Evolutionary conservation across 768 basidiomycete species (phyloP).

Genomic region (Cystobasidium onofrii): DNA sequence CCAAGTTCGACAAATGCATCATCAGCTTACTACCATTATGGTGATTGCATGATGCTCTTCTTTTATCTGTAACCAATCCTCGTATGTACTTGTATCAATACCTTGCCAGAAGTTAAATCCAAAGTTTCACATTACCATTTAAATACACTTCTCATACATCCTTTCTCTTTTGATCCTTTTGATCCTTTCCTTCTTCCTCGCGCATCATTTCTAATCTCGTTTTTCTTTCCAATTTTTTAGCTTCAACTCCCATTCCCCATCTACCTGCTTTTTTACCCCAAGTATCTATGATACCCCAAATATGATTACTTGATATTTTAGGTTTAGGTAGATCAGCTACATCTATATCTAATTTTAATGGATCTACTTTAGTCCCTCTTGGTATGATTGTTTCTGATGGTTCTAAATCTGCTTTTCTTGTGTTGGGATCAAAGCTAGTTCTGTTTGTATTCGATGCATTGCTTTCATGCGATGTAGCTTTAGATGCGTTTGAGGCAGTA

Average conservation of each 20-base stretch:
- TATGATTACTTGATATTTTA: slow-evolving; percentile 21
- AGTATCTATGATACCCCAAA: slow-evolving; percentile 27
- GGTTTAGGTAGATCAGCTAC: slow-evolving; percentile 24
- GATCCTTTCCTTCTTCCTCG: no score
- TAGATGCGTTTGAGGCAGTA: not conserved
- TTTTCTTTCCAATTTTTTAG: not conserved
- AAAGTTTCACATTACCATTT: no score
- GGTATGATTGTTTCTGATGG: not conserved
- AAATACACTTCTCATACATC: not conserved
- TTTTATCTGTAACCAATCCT: no score
- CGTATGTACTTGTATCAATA: not conserved
- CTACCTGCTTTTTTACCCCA: slow-evolving; percentile 7
- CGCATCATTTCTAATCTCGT: not conserved
- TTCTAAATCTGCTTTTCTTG: not conserved
- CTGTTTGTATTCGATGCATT: not conserved
- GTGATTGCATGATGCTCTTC: no score
- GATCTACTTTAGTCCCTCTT: slow-evolving; percentile 6
- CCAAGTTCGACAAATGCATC: no score
- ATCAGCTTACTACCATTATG: no score
- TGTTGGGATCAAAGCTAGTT: not conserved
- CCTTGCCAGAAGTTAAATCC: no score
- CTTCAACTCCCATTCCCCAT: slow-evolving; percentile 17
- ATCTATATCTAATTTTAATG: not conserved
- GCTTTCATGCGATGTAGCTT: not conserved
- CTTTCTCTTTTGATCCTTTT: slow-evolving; percentile 10